Conservation (phyloP, 1,284 basidiomycete species). For the Rhizoctonia solani region DNA sequence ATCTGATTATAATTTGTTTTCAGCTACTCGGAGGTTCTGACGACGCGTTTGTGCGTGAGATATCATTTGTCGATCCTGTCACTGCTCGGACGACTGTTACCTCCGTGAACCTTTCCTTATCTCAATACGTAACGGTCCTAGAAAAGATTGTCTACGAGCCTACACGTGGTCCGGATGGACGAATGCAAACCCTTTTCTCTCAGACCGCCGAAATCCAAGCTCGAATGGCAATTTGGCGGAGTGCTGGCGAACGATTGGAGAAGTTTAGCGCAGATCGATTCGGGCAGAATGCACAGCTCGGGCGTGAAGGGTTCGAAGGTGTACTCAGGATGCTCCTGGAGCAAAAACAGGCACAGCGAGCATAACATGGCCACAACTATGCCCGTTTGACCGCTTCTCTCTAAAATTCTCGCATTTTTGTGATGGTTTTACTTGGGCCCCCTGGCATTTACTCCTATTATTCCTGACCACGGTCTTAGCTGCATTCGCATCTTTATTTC, state of each 20-base stretch:
- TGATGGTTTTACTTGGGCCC: slow-evolving; percentile 27
- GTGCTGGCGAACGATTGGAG: slow-evolving; percentile 79
- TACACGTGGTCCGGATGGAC: slow-evolving; percentile 46
- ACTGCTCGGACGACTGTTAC: slow-evolving; percentile 79
- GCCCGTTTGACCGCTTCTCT: slow-evolving; percentile 9
- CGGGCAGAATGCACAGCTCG: slow-evolving; percentile 83
- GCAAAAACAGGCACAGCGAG: slow-evolving; percentile 47
- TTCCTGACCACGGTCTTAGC: not conserved
- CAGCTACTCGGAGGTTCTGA: slow-evolving; percentile 87
- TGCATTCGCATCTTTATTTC: slow-evolving; percentile 25
- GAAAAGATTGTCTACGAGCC: slow-evolving; percentile 89
- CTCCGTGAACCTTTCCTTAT: slow-evolving; percentile 87
- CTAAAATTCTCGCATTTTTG: slow-evolving; percentile 18
- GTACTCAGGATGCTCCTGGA: slow-evolving; percentile 78
- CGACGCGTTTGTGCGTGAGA: slow-evolving; percentile 92
- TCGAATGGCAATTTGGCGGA: slow-evolving; percentile 74
- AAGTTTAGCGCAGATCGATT: slow-evolving; percentile 82
- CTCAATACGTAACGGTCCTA: slow-evolving; percentile 85
- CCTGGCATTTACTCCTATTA: not conserved
- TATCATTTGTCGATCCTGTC: slow-evolving; percentile 86
- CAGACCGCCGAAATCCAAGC: slow-evolving; percentile 87
- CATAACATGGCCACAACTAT: slow-evolving; percentile 1
- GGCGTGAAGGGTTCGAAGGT: slow-evolving; percentile 85
- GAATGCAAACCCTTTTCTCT: slow-evolving; percentile 64
- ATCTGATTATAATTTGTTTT: not conserved